Base-by-base conservation (phyloP, 73 alveolate species). In the Urostyla sp. region DNA sequence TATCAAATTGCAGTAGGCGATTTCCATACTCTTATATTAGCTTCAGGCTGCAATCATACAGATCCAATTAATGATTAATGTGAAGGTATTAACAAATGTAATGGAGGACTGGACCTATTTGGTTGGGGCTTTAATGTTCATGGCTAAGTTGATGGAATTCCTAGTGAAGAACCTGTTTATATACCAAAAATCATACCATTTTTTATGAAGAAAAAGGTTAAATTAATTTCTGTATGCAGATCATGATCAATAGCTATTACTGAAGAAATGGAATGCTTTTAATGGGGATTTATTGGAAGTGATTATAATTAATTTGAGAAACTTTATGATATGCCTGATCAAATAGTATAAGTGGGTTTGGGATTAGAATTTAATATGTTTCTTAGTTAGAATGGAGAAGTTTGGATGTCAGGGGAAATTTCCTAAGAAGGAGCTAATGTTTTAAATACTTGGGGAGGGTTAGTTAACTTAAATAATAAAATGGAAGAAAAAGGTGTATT, bases 81-180 rank as follows among this genome's bases (percentile, higher is more conserved):
- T 20, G 49, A 63, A 56, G 81, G 86, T 38, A 3, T 37, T 75
- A 3, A 30, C 23, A 45, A 50, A 11, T 77, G 88, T 49, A 77
- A 77, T 45, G 75, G 72, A 0, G 88, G 88, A 0, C 51, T 79
- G n/a, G 81, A 49, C 46, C 59, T 85, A 18, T 20, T 44, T 7
- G 85, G 75, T 1, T 85, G 78, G 67, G 93, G 93, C 0, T 76
- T 85, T 67, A 85, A 85, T 44, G 32, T 74, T 58, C 93, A 85
- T 63, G 93, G 93, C 52, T 75, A 85, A 37, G 73, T 34, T 23
- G 73, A 85, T 66, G 88, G 87, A 1, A 61, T 37, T 0, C 93
- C 93, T 36, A 51, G 83, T 15, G 73, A 75, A 16, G 56, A 61
- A 28, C 49, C 83, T 28, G 58, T 85, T 37, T 58, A 75, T 4